Base-by-base conservation (phyloP, 345 rosid genomes). In the Heritiera littoralis region DNA sequence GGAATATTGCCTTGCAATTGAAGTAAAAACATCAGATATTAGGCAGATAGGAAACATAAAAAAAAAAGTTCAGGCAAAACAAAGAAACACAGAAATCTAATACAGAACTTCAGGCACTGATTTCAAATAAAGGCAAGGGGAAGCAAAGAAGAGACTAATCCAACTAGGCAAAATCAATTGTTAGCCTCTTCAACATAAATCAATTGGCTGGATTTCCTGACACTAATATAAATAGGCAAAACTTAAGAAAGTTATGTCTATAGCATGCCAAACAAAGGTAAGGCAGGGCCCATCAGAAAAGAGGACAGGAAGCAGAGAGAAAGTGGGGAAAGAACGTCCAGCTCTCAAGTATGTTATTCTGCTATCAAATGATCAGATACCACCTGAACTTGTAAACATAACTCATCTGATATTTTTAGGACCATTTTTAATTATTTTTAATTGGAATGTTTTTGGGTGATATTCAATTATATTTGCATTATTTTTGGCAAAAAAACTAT, bases 51-150 rank as follows among this genome's bases (percentile, higher is more conserved):
- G 10, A 69, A 60, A 51, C 51, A 40, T 49, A 7, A 79, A 8
- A 67, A 79, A 5, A 75, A n/a, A 20, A 9, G 71, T 40, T 79
- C 63, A 38, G 18, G n/a, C 7, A 65, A 59, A 63, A 35, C 51
- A 17, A 14, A 12, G 35, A 35, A 64, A 35, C 61, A 56, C 5
- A 2, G 49, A 51, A 23, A 8, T 60, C 28, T 60, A 23, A 60
- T 60, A 35, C 45, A 64, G 45, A 35, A 35, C 58, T 54, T 5
- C 7, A 5, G 7, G 58, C n/a, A 17, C 58, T 2, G 8, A 17
- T 17, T 54, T 54, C n/a, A 17, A 54, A 54, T 15, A 32, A 64
- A 38, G 5, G 10, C 10, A 35, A 6, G 1, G 23, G 6, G 60
- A 15, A 60, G 66, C 0, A 11, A 38, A 28, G 17, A 28, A 11